phyloP scores from a whole-genome alignment of 129 eudicot species.

The Centella asiatica region DNA sequence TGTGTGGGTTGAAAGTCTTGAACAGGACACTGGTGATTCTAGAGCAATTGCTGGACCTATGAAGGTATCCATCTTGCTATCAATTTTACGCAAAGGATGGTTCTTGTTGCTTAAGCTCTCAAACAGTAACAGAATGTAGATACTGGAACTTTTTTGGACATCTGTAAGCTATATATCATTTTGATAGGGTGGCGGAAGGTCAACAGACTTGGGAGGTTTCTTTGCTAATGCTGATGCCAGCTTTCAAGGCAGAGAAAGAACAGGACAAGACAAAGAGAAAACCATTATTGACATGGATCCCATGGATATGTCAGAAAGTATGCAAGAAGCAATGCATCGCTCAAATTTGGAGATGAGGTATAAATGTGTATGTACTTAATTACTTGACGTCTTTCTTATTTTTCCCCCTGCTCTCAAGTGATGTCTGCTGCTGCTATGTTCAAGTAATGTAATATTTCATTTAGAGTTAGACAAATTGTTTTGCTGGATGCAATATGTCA shows the following conservation, averaged over 20 bases:
- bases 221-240: constrained; percentile 66
- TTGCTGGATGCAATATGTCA: no score
- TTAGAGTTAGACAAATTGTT: no score
- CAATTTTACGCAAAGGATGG: not conserved
- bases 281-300: constrained; percentile 67
- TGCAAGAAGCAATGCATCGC: constrained; percentile 98
- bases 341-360: constrained; percentile 97
- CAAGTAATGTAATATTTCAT: not conserved
- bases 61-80: constrained; percentile 73
- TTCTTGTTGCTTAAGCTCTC: not conserved
- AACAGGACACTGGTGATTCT: constrained; percentile 86
- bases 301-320: constrained; percentile 95
- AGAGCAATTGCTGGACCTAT: constrained; percentile 38
- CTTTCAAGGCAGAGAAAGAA: constrained; percentile 27
- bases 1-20: constrained; percentile 41
- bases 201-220: constrained; percentile 63
- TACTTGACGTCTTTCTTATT: not conserved
- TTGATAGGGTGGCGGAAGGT: constrained; percentile 47
- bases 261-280: constrained; percentile 38
- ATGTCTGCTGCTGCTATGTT: not conserved
- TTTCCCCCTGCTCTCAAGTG: not conserved
- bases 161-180: constrained; percentile 1
- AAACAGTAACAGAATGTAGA: no score
- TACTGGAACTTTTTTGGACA: no score
- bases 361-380: constrained; percentile 23